Base-by-base conservation (phyloP, 2,329 filamentous ascomycete genomes). In the Westerdykella sp. region DNA sequence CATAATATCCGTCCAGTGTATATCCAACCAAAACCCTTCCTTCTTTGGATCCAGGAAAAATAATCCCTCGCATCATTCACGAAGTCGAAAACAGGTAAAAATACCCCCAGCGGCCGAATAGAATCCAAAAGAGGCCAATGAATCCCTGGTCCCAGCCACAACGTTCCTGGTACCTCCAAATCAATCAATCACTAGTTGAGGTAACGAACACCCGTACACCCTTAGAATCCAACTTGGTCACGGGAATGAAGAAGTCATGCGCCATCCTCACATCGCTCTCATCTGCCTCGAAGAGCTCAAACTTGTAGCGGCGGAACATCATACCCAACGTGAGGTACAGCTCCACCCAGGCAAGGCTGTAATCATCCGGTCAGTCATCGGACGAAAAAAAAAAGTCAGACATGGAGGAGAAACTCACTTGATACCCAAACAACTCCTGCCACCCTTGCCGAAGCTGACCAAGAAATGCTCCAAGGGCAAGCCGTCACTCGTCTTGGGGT, bases 391-490 rank as follows among this genome's bases (percentile, higher is more conserved):
- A 35, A 12, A 41, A 13, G 15, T 6, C 5, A 40, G 40, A 47
- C n/a, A n/a, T n/a, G n/a, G 15, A 21, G n/a, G 28, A 32, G 37
- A 32, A 16, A 55, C 53, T 14, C 40, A 57, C 54, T 66, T 68
- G 10, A 70, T 60, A 0, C 71, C 71, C 11, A 74, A 49, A 47
- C 71, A 74, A 10, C 54, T 53, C 12, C 71, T 55, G 4, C 65
- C 66, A 1, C 73, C 72, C 31, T 65, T 65, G 2, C 63, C 59
- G 45, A 73, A 73, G 1, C 57, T 59, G 5, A 72, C 63, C 38
- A 70, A 59, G 45, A 67, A 72, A 23, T 62, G 60, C n/a, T 67
- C 64, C 5, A 69, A 50, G 1, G 60, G 55, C 15, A 63, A 53
- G 4, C 65, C 62, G 16, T 63, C 56, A 0, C 42, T 37, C 1